Percentiles rank a stretch among this genome's conserved stretches.
These are phyloP conservation scores for Rhododendron henanense DNA, from an alignment of 148 eudicot genomes.

Conservation along the genomic window DNA sequence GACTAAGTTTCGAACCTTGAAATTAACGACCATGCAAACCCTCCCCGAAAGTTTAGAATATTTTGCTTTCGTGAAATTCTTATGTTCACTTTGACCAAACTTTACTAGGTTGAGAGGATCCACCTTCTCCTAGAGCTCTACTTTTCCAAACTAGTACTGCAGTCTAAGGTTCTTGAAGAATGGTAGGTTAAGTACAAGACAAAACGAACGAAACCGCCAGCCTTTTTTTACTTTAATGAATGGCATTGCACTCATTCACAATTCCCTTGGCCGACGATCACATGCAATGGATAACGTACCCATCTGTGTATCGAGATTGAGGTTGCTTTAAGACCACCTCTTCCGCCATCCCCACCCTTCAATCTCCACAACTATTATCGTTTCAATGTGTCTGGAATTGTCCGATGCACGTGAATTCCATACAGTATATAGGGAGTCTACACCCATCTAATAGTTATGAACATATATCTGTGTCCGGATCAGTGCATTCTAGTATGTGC, in stretches of 20 bases:
- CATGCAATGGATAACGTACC: background rate
- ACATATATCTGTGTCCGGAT: too few relatives aligned
- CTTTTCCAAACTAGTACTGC: background rate
- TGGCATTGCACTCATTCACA: background rate
- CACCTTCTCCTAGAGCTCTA: background rate
- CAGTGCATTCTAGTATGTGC: background rate
- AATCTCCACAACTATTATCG: background rate
- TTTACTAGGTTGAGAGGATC: background rate
- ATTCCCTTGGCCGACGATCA: background rate
- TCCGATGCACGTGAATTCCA: too few relatives aligned
- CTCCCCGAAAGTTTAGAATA: too few relatives aligned
- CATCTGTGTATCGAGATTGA: conserved; percentile 1
- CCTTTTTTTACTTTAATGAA: background rate
- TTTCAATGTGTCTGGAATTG: too few relatives aligned
- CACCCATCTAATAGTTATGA: too few relatives aligned
- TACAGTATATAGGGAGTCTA: too few relatives aligned
- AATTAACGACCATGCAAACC: too few relatives aligned
- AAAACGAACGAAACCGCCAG: background rate
- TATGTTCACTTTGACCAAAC: too few relatives aligned
- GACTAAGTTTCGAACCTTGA: rapidly evolving
- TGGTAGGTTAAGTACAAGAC: background rate
- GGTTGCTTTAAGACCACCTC: conserved; percentile 7
- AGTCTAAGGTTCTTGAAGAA: background rate
- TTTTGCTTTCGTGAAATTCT: too few relatives aligned
- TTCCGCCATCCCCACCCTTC: background rate